Percentiles rank a stretch among this genome's conserved stretches.
Conservation (phyloP, 1,139 yeast species). For the Suhomyces wounanorum region DNA sequence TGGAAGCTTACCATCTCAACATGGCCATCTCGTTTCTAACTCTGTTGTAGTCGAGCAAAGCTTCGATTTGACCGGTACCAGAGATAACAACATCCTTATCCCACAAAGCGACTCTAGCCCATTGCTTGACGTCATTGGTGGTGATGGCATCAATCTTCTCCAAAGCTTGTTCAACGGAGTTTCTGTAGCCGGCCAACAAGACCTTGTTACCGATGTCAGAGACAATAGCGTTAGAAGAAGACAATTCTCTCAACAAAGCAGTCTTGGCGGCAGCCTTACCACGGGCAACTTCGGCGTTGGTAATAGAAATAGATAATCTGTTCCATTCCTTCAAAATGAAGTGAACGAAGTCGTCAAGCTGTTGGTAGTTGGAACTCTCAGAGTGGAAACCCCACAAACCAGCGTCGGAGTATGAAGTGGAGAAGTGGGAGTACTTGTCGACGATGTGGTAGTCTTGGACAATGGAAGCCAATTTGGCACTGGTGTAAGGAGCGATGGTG, state of each 20-base stretch:
- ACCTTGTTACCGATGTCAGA: constrained; percentile 61
- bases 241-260: constrained; percentile 51
- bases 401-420: constrained; percentile 68
- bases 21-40: constrained; percentile 84
- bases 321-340: constrained; percentile 85
- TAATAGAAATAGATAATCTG: constrained; percentile 72
- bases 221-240: constrained; percentile 53
- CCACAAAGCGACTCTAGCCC: constrained; percentile 79
- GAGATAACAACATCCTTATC: constrained; percentile 82
- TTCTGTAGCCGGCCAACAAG: constrained; percentile 61
- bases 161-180: constrained; percentile 60
- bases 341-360: constrained; percentile 74
- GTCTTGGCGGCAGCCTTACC: constrained; percentile 73
- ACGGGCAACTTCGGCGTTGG: constrained; percentile 76
- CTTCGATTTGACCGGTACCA: constrained; percentile 85
- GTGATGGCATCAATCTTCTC: constrained; percentile 64
- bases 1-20: constrained; percentile 61
- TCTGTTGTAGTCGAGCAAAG: constrained; percentile 78
- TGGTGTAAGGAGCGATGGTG: constrained; percentile 65
- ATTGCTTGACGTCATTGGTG: constrained; percentile 59
- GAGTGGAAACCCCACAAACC: constrained; percentile 85
- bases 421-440: constrained; percentile 71
- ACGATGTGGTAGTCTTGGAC: constrained; percentile 73
- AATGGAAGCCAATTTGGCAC: constrained; percentile 80
- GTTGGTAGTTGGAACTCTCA: constrained; percentile 57